Evolutionary conservation across 139 green algal species (phyloP), one percentile per base, ranked within the genome.

Genomic region (Gonium pectorale): DNA sequence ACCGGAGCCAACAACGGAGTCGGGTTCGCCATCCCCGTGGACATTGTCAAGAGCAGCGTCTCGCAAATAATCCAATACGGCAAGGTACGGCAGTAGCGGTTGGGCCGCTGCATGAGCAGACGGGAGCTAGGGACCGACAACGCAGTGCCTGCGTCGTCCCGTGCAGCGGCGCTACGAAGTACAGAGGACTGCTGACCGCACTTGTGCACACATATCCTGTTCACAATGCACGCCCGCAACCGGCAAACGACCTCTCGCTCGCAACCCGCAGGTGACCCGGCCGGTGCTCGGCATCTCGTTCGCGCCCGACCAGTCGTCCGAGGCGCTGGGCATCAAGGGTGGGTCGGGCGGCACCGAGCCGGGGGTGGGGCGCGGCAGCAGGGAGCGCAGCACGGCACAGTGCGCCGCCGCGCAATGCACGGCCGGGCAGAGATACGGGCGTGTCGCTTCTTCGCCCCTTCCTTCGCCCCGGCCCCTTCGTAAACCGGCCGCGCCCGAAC

Each of bases 221-320:
- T n/a, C n/a, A n/a, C n/a, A n/a, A n/a, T n/a, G n/a, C n/a, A n/a
- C n/a, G n/a, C n/a, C n/a, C n/a, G n/a, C n/a, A n/a, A n/a, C n/a
- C n/a, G n/a, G n/a, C 59, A 67, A 21, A 67, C 59, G 7, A 21
- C 13, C 59, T 37, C 59, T 13, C 59, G 5, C 63, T 26, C 63
- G 31, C 63, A 70, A 15, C 66, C 33, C 66, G 13, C 62, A 75
- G 40, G 92, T 95, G 40, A 90, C 94, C 37, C 86, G 95, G 17
- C 96, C 96, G 2, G 83, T 98, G 29, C 86, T 98, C n/a, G 96
- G 96, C 69, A 98, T 98, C 82, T 89, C 91, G 38, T 98, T 98
- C 88, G 96, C 96, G 0, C 95, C 96, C 15, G 96, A 98, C 78
- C 90, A 93, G 73, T 93, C 91, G 1, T 90, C 90, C 8, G 89